Percentiles rank a stretch among this genome's conserved stretches.
Conservation (phyloP, 2,329 filamentous ascomycete species). For the Colletotrichum shisoi region DNA sequence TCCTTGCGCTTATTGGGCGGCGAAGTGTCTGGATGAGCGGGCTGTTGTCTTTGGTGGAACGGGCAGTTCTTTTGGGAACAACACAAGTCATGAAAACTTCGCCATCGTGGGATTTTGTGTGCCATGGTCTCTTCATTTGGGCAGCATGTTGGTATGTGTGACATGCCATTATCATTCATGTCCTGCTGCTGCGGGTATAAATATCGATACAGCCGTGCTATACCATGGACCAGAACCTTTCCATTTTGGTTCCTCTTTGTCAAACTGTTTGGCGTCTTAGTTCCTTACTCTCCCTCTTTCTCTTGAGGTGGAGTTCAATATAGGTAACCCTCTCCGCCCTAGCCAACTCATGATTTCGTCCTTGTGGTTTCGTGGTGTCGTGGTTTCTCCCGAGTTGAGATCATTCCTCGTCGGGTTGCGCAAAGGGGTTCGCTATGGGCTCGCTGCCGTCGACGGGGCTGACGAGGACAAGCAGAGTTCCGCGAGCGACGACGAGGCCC, state of each 20-base stretch:
- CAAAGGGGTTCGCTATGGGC: slow-evolving; percentile 93
- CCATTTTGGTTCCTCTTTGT: background rate
- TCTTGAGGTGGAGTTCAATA: background rate
- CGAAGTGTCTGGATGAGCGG: background rate
- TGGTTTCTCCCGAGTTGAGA: background rate
- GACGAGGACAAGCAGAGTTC: slow-evolving; percentile 90
- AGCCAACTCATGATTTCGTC: background rate
- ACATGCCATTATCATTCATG: slow-evolving; percentile 4
- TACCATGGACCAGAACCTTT: background rate
- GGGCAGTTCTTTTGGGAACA: background rate
- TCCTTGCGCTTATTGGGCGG: background rate
- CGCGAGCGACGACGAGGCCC: slow-evolving; percentile 87
- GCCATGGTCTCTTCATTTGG: background rate
- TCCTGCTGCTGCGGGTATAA: slow-evolving; percentile 20
- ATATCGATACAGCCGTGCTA: background rate
- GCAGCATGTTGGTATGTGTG: background rate
- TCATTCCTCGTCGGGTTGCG: slow-evolving; percentile 73
- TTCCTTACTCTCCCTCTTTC: background rate
- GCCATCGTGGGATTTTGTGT: background rate
- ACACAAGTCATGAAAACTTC: too few relatives aligned
- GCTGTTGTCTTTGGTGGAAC: too few relatives aligned
- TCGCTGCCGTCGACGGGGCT: slow-evolving; percentile 94
- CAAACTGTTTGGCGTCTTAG: background rate
- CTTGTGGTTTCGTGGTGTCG: background rate
- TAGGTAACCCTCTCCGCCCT: background rate